These are phyloP conservation scores for Tympanopsis confertula DNA, from an alignment of 2,329 filamentous ascomycete species.

Conservation along the genomic window DNA sequence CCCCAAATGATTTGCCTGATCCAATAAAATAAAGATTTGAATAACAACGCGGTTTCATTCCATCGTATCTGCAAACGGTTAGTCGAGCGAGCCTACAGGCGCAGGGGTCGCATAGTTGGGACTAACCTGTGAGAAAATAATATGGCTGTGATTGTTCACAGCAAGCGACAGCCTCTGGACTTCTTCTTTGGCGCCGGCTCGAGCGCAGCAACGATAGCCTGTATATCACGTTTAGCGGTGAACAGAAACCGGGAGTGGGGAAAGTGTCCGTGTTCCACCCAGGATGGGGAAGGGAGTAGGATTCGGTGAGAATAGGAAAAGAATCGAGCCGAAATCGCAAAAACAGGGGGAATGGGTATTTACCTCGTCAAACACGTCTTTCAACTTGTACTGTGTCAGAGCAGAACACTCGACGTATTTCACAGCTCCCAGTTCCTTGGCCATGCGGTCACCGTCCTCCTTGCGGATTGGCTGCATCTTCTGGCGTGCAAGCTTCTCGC, in stretches of 20 bases:
- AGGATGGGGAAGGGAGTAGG: too few relatives aligned
- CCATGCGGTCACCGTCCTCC: conserved; percentile 91
- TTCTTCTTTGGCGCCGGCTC: conserved; percentile 77
- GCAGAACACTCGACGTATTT: conserved; percentile 99
- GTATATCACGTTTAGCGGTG: conserved; percentile 9
- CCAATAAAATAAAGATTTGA: too few relatives aligned
- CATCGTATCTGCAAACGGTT: too few relatives aligned
- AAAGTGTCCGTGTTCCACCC: conserved; percentile 2
- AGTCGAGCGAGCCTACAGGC: too few relatives aligned
- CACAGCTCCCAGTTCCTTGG: conserved; percentile 90
- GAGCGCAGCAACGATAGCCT: conserved; percentile 92
- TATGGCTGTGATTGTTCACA: conserved; percentile 28
- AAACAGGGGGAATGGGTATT: conserved; percentile 12
- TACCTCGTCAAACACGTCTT: conserved; percentile 99
- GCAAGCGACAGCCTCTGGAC: conserved; percentile 56
- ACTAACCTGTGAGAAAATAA: background rate
- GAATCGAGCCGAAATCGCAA: background rate
- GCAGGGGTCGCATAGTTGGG: too few relatives aligned
- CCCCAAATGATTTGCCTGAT: too few relatives aligned
- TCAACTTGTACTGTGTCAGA: conserved; percentile 93
- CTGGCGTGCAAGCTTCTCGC: conserved; percentile 86
- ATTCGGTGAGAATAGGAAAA: too few relatives aligned
- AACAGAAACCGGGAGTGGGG: conserved; percentile 2
- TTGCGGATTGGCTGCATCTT: conserved; percentile 89
- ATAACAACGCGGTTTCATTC: too few relatives aligned